Percentiles rank a stretch among this genome's conserved stretches.
phyloP scores from a whole-genome alignment of 2,329 filamentous ascomycete genomes.

The Ophiostoma ulmi region DNA sequence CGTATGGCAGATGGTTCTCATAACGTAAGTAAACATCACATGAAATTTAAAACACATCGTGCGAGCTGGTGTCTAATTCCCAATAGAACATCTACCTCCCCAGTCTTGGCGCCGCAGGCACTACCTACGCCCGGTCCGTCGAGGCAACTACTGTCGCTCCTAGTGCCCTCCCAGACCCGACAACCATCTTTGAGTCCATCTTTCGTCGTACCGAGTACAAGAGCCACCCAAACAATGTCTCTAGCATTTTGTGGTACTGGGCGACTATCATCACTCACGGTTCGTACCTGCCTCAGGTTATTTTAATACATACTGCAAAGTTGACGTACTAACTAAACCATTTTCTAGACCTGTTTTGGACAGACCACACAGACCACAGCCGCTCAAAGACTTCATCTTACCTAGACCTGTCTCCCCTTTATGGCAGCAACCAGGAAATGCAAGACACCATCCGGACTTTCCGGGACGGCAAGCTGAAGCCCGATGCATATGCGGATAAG shows the following conservation, averaged over 20 bases:
- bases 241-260: conserved; percentile 67
- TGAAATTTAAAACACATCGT: not conserved
- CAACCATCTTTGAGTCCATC: conserved; percentile 56
- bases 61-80: not conserved
- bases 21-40: conserved; percentile 44
- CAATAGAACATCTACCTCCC: conserved; percentile 59
- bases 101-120: conserved; percentile 61
- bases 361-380: conserved; percentile 55
- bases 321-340: not conserved
- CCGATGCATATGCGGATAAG: conserved; percentile 67
- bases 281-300: conserved; percentile 30
- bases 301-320: no score
- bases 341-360: conserved; percentile 60
- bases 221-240: conserved; percentile 66
- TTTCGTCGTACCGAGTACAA: conserved; percentile 52
- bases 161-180: conserved; percentile 63
- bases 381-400: conserved; percentile 66
- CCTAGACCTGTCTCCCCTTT: conserved; percentile 65
- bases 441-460: conserved; percentile 65
- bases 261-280: conserved; percentile 69
- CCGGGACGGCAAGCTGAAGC: conserved; percentile 65
- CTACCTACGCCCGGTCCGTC: conserved; percentile 61
- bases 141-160: conserved; percentile 54
- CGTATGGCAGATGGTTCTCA: conserved; percentile 64
- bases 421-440: conserved; percentile 62